These are phyloP conservation scores for Fistulifera pelliculosa DNA, from an alignment of 108 stramenopile genomes.

Conservation along the genomic window DNA sequence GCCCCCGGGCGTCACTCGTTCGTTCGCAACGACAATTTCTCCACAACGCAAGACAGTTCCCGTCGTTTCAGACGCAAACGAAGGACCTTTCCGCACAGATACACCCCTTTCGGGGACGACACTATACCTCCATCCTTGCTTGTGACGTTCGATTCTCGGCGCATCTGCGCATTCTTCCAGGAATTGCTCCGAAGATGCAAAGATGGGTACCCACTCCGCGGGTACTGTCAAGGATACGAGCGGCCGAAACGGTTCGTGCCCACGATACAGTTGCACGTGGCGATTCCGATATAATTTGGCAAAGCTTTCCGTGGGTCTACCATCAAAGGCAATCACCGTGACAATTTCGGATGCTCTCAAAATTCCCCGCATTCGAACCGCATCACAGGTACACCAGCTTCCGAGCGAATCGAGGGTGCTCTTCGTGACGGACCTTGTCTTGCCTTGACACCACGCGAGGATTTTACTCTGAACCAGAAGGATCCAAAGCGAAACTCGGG, in stretches of 20 bases:
- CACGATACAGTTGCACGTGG: slow-evolving; percentile 28
- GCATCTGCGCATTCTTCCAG: slow-evolving; percentile 61
- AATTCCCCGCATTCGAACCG: slow-evolving; percentile 87
- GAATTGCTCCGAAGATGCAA: slow-evolving; percentile 31
- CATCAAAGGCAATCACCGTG: slow-evolving; percentile 36
- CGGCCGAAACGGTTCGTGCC: slow-evolving; percentile 25
- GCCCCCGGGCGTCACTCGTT: slow-evolving; percentile 50
- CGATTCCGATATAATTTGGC: slow-evolving; percentile 79
- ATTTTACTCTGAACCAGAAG: slow-evolving; percentile 76
- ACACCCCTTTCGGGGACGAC: slow-evolving; percentile 38
- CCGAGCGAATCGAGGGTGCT: slow-evolving; percentile 60
- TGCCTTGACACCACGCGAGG: slow-evolving; percentile 54
- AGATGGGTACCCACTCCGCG: slow-evolving; percentile 80
- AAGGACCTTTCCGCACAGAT: slow-evolving; percentile 55
- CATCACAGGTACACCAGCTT: slow-evolving; percentile 49
- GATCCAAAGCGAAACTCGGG: slow-evolving; percentile 73
- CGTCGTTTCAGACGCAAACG: slow-evolving; percentile 40
- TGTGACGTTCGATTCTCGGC: slow-evolving; percentile 61
- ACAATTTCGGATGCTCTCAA: slow-evolving; percentile 74
- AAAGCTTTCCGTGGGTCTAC: slow-evolving; percentile 46
- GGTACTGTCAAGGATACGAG: slow-evolving; percentile 42
- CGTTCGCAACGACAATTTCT: slow-evolving; percentile 51
- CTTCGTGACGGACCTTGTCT: slow-evolving; percentile 62
- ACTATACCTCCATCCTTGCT: slow-evolving; percentile 68
- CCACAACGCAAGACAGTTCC: slow-evolving; percentile 29